Base-by-base conservation (phyloP, 192 early-diverging fungal species). In the Backusella macrospora region DNA sequence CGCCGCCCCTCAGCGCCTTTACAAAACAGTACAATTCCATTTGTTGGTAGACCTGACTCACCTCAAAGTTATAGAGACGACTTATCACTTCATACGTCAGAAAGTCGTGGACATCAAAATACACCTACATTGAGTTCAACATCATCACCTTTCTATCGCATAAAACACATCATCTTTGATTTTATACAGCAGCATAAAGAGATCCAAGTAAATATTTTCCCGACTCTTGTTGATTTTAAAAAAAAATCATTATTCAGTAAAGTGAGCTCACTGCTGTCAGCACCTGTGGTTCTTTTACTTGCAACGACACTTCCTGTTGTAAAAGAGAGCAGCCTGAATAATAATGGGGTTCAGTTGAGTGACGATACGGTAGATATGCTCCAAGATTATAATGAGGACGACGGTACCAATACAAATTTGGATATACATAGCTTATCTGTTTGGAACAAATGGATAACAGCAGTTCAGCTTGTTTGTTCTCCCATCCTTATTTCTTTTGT, bases 281-380 rank as follows among this genome's bases (percentile, higher is more conserved):
- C 82, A 1, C 91, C 91, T 2, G 84, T 87, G 21, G 75, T 87
- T 10, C 73, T 88, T 1, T 13, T 88, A 0, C 65, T 92, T 34
- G 82, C 78, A 2, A 45, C 89, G 23, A 92, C 91, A 0, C 73
- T 90, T 47, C 91, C 92, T 16, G 89, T 90, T 39, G 88, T 92
- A 21, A 82, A 88, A 70, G 70, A 82, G 7, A 73, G 80, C 38
- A 69, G 75, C 12, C 42, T 85, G 16, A 21, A 16, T 37, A 73
- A 13, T 4, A 18, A 62, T 10, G 77, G 73, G 9, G 70, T 82
- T 49, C 70, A 82, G 1, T 69, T 82, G 3, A 81, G 77, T 42
- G 73, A 78, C n/a, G 74, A 73, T 26, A 62, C 68, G 12, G 70
- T 29, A 23, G 71, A 71, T 14, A 26, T 29, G n/a, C 73, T 72